Evolutionary conservation across 2,329 filamentous ascomycete species (phyloP).

Genomic region (Polytolypa hystricis): DNA sequence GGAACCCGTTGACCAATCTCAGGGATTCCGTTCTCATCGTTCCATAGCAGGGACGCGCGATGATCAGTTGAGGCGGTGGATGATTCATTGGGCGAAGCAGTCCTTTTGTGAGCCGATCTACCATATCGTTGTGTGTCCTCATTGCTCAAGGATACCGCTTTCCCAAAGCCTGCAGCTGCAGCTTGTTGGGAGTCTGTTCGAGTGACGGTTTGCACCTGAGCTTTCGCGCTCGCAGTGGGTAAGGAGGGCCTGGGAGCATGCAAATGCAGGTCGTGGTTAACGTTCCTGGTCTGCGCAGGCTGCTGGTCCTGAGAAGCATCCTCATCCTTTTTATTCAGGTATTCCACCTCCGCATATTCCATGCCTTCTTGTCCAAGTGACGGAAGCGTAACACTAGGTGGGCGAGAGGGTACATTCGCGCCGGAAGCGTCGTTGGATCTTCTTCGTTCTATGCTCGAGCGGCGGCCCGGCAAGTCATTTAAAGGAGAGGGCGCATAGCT

Average conservation of each 20-base stretch:
- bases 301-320: conserved; percentile 36
- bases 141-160: conserved; percentile 36
- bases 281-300: conserved; percentile 63
- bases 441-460: conserved; percentile 21
- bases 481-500: conserved; percentile 78
- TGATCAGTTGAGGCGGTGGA: conserved; percentile 39
- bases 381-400: conserved; percentile 69
- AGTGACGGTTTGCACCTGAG: conserved; percentile 72
- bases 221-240: conserved; percentile 68
- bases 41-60: conserved; percentile 46
- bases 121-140: conserved; percentile 40
- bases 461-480: conserved; percentile 52
- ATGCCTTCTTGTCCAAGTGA: conserved; percentile 80
- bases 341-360: conserved; percentile 63
- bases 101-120: conserved; percentile 50
- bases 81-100: conserved; percentile 40
- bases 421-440: conserved; percentile 21
- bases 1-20: conserved; percentile 88
- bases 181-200: conserved; percentile 83
- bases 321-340: conserved; percentile 27
- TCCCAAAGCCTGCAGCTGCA: conserved; percentile 73
- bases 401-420: conserved; percentile 38
- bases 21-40: conserved; percentile 79
- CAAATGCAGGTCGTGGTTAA: conserved; percentile 72
- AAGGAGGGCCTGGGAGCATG: conserved; percentile 83